A percentile compares a stretch with the other conserved stretches of the same genome.
Conservation (phyloP, 768 basidiomycete species). For the Serendipita sp. region DNA sequence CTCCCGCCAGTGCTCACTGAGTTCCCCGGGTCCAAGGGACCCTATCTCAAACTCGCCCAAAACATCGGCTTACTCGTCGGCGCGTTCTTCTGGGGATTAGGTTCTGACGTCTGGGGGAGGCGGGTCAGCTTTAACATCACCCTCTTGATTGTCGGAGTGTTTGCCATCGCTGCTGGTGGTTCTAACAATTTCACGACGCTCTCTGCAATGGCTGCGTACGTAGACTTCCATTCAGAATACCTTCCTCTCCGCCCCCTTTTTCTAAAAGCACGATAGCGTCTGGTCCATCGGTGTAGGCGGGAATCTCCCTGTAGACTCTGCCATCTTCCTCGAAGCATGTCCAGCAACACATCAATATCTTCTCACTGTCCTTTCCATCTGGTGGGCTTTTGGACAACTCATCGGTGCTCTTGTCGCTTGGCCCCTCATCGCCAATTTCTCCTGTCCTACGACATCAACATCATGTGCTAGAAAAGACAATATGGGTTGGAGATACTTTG, state of each 20-base stretch:
- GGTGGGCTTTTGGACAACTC: slow-evolving; percentile 68
- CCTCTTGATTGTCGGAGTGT: slow-evolving; percentile 47
- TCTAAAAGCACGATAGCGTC: slow-evolving; percentile 11
- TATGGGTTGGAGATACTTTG: slow-evolving; percentile 66
- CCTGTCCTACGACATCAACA: slow-evolving; percentile 30
- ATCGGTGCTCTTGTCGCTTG: slow-evolving; percentile 50
- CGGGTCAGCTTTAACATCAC: slow-evolving; percentile 58
- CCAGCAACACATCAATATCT: slow-evolving; percentile 56
- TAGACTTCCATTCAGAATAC: slow-evolving; percentile 8
- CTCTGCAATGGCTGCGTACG: slow-evolving; percentile 24
- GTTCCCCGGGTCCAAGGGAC: slow-evolving; percentile 38
- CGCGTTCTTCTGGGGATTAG: slow-evolving; percentile 46
- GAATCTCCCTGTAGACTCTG: slow-evolving; percentile 59
- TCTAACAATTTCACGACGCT: slow-evolving; percentile 38
- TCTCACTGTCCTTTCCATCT: slow-evolving; percentile 56
- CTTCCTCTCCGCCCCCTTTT: neutral
- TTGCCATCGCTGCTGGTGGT: slow-evolving; percentile 47
- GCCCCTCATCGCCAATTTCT: slow-evolving; percentile 55
- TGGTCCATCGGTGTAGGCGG: slow-evolving; percentile 60
- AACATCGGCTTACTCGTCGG: slow-evolving; percentile 58
- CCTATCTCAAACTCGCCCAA: slow-evolving; percentile 51
- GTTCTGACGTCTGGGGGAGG: slow-evolving; percentile 57
- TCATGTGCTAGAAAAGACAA: slow-evolving; percentile 37
- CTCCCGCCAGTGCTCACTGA: slow-evolving; percentile 47
- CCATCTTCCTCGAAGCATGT: slow-evolving; percentile 50